phyloP scores from a whole-genome alignment of 306 rosid species.

The Vigna radiata region DNA sequence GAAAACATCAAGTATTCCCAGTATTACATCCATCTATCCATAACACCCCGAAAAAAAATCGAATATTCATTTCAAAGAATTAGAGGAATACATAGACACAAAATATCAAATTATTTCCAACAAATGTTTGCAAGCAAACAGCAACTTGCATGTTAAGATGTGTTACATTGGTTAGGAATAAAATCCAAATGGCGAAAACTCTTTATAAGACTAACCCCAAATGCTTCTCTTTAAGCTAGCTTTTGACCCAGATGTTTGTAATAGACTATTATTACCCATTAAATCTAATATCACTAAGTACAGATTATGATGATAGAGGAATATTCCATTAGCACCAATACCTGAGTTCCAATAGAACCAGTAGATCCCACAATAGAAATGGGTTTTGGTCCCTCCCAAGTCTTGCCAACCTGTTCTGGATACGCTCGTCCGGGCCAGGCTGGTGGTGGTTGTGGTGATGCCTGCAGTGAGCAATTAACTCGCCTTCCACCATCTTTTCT shows the following conservation, averaged over 20 bases:
- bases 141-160: slow-evolving; percentile 2
- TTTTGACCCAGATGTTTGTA: neutral
- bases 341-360: slow-evolving; percentile 99
- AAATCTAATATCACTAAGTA: neutral
- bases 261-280: neutral
- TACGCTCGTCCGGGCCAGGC: slow-evolving; percentile 99
- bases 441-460: slow-evolving; percentile 80
- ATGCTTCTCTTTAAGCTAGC: neutral
- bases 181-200: neutral
- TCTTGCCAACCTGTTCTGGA: slow-evolving; percentile 54
- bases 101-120: slow-evolving; percentile 4
- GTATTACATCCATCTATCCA: slow-evolving; percentile 4
- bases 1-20: slow-evolving; percentile 26
- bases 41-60: neutral
- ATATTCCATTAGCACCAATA: slow-evolving; percentile 34
- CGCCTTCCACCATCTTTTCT: slow-evolving; percentile 61
- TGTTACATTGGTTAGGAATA: neutral
- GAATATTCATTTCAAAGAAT: slow-evolving; percentile 12
- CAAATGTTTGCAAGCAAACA: slow-evolving; percentile 31
- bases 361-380: slow-evolving; percentile 89
- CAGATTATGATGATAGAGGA: slow-evolving; percentile 12
- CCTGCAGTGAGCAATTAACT: slow-evolving; percentile 68
- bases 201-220: neutral
- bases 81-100: neutral
- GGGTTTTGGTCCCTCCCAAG: slow-evolving; percentile 94